These are phyloP conservation scores for Pseudonitzschia delicatissima DNA, from an alignment of 108 stramenopile genomes.

Conservation along the genomic window DNA sequence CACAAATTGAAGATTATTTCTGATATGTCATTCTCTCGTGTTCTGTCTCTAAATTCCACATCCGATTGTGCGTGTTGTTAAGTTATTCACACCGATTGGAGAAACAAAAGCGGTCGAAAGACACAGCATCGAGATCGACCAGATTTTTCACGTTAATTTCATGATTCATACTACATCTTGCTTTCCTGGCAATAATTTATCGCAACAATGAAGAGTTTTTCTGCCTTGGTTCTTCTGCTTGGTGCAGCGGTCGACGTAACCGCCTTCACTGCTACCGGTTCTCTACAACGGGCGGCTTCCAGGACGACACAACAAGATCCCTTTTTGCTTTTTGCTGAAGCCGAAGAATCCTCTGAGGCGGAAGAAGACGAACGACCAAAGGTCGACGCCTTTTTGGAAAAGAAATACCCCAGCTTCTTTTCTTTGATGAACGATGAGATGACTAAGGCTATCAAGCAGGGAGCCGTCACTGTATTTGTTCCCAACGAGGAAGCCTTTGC, in stretches of 20 bases:
- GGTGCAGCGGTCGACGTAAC: background rate
- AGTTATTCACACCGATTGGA: background rate
- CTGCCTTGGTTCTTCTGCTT: background rate
- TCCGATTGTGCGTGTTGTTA: background rate
- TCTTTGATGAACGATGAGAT: conserved; percentile 31
- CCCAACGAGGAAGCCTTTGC: conserved; percentile 64
- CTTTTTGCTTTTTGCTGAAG: background rate
- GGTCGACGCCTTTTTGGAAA: conserved; percentile 15
- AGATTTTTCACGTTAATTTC: background rate
- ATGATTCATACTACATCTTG: background rate
- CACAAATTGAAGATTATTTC: background rate
- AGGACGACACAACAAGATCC: background rate
- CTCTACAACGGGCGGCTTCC: background rate
- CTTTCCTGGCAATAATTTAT: background rate
- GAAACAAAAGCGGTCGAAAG: background rate
- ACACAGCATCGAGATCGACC: background rate
- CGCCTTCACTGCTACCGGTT: background rate
- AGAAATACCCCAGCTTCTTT: conserved; percentile 31
- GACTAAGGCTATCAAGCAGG: conserved; percentile 23
- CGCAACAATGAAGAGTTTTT: background rate
- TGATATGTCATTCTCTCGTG: conserved; percentile 3
- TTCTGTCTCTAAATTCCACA: background rate
- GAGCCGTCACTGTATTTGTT: conserved; percentile 59
- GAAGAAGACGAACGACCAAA: conserved; percentile 2
- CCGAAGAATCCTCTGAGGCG: background rate